These are phyloP conservation scores for Ambispora gerdemannii DNA, from an alignment of 192 early-diverging fungal species.

Conservation along the genomic window DNA sequence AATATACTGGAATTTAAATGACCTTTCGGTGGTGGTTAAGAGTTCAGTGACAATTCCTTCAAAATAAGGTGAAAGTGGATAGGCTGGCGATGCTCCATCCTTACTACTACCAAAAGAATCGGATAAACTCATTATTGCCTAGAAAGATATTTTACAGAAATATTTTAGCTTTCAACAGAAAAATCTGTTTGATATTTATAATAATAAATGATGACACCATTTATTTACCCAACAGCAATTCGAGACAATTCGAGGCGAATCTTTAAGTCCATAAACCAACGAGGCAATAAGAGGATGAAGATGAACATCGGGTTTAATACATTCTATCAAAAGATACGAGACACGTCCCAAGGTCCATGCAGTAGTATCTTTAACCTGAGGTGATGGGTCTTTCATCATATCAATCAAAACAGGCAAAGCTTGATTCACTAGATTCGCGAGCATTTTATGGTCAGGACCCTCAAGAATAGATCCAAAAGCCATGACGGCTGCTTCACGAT, in stretches of 20 bases:
- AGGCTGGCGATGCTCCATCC: constrained; percentile 57
- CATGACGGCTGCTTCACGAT: constrained; percentile 95
- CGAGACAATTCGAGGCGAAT: constrained; percentile 84
- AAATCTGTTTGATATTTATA: too few species aligned
- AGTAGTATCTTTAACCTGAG: constrained; percentile 94
- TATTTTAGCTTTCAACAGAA: too few species aligned
- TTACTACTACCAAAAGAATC: constrained; percentile 71
- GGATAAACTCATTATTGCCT: constrained; percentile 87
- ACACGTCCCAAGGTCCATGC: constrained; percentile 99
- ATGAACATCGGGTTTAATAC: constrained; percentile 71
- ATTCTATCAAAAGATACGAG: constrained; percentile 72
- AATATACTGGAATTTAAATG: too few species aligned
- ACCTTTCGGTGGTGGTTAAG: constrained; percentile 68
- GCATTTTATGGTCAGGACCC: constrained; percentile 67
- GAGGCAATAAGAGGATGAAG: constrained; percentile 70
- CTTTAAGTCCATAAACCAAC: constrained; percentile 78
- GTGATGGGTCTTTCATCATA: constrained; percentile 81
- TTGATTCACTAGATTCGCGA: constrained; percentile 72
- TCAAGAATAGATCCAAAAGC: constrained; percentile 98
- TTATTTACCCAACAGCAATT: constrained; percentile 92
- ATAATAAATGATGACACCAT: too few species aligned
- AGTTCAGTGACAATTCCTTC: constrained; percentile 75
- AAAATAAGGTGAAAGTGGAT: constrained; percentile 80
- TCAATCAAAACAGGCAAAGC: constrained; percentile 86
- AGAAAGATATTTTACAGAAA: constrained; percentile 1